phyloP scores from a whole-genome alignment of 2,329 filamentous ascomycete genomes.

The Xylariales sp. region DNA sequence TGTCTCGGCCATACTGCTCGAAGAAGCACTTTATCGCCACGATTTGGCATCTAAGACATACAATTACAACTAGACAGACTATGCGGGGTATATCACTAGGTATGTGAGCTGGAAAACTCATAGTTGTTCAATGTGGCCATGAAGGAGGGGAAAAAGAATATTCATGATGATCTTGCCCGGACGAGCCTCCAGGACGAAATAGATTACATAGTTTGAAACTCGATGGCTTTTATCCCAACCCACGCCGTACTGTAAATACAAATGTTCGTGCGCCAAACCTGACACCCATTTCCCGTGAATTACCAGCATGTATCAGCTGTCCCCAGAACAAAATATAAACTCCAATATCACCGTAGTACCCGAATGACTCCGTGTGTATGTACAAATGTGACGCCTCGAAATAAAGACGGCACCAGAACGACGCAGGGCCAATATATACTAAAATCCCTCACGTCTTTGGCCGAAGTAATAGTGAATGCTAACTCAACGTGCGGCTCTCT shows the following conservation, averaged over 20 bases:
- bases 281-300: neutral
- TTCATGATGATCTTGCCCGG: neutral
- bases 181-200: slow-evolving; percentile 1
- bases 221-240: neutral
- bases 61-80: slow-evolving; percentile 25
- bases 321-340: too few species aligned
- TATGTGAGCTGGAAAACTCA: neutral
- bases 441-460: neutral
- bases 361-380: neutral
- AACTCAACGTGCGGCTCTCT: too few species aligned
- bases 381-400: neutral
- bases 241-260: slow-evolving; percentile 21
- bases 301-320: too few species aligned
- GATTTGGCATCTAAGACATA: slow-evolving; percentile 36
- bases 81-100: slow-evolving; percentile 29
- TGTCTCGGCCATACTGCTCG: slow-evolving; percentile 44
- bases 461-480: too few species aligned
- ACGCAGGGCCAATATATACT: neutral
- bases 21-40: slow-evolving; percentile 24
- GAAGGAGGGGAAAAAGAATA: neutral
- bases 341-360: too few species aligned
- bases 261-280: slow-evolving; percentile 7
- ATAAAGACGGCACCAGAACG: neutral
- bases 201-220: neutral
- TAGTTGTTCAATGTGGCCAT: neutral